These are phyloP conservation scores for Aspergillus fumigatiaffinis DNA, from an alignment of 2,329 filamentous ascomycete species.

Conservation along the genomic window DNA sequence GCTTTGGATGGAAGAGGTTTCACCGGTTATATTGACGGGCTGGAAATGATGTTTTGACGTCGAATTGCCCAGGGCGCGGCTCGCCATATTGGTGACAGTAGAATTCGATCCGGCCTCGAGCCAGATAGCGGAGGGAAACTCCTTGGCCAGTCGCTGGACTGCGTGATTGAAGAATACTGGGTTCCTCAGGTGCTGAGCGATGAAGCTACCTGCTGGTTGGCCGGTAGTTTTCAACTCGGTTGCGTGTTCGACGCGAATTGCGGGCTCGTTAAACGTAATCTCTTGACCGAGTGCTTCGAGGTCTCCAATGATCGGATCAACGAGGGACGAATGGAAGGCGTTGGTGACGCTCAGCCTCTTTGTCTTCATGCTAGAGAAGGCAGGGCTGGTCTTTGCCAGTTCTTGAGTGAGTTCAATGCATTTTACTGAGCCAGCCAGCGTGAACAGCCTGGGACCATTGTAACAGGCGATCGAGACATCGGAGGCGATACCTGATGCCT, in stretches of 20 bases:
- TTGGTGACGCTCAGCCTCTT: constrained; percentile 46
- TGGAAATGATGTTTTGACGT: constrained; percentile 7
- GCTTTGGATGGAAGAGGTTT: not conserved
- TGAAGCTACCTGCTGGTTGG: constrained; percentile 23
- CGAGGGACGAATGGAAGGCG: constrained; percentile 46
- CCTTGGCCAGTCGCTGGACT: constrained; percentile 33
- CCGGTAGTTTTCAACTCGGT: constrained; percentile 4
- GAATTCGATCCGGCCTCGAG: constrained; percentile 44
- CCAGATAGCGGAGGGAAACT: constrained; percentile 25
- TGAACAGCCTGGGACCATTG: constrained; percentile 23
- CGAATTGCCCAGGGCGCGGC: constrained; percentile 19
- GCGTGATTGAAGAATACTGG: constrained; percentile 48
- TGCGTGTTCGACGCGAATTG: constrained; percentile 25
- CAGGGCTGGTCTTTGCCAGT: not conserved
- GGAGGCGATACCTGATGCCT: constrained; percentile 14
- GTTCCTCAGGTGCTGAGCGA: constrained; percentile 38
- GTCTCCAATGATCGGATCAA: constrained; percentile 30
- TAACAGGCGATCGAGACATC: constrained; percentile 14
- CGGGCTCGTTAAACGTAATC: constrained; percentile 30
- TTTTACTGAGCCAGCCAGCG: constrained; percentile 38
- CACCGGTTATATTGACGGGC: constrained; percentile 12
- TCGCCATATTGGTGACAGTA: constrained; percentile 22
- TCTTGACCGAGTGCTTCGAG: constrained; percentile 25
- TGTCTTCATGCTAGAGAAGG: constrained; percentile 15
- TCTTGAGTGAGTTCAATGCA: constrained; percentile 11